These are phyloP conservation scores for Candida mesenterica DNA, from an alignment of 1,139 yeast genomes.

Conservation along the genomic window DNA sequence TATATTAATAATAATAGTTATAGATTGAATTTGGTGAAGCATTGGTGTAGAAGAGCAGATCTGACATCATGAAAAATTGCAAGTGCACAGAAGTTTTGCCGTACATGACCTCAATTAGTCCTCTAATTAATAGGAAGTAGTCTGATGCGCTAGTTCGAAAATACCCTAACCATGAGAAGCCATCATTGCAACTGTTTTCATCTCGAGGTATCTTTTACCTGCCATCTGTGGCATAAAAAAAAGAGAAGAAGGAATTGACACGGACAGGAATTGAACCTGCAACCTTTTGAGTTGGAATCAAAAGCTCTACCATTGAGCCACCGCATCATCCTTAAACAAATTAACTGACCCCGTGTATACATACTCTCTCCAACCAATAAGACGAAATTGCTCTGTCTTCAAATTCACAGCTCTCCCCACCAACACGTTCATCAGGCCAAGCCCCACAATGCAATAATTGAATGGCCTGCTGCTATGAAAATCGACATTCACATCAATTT, in stretches of 20 bases:
- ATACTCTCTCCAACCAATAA: too few species aligned
- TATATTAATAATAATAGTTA: background rate
- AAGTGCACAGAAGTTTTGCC: background rate
- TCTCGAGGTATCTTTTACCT: too few species aligned
- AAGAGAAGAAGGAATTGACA: conserved; percentile 19
- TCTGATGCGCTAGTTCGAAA: background rate
- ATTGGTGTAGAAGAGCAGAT: background rate
- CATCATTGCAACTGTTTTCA: too few species aligned
- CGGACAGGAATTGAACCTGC: conserved; percentile 80
- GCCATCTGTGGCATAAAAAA: conserved; percentile 16
- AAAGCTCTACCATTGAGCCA: conserved; percentile 94
- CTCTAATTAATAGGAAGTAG: background rate
- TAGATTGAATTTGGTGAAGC: background rate
- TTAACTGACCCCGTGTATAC: too few species aligned
- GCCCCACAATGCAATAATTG: too few species aligned
- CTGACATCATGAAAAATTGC: too few species aligned
- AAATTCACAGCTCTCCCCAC: too few species aligned
- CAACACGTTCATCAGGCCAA: too few species aligned
- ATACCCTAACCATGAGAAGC: too few species aligned
- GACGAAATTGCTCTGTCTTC: too few species aligned
- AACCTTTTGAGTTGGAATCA: conserved; percentile 80
- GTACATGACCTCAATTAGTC: background rate
- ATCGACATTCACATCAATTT: too few species aligned
- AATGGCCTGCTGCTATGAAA: too few species aligned
- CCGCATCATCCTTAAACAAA: conserved; percentile 41